Evolutionary conservation across 1,139 yeast species (phyloP), one percentile per base, ranked within the genome.

Genomic region (Hansenula sp.): DNA sequence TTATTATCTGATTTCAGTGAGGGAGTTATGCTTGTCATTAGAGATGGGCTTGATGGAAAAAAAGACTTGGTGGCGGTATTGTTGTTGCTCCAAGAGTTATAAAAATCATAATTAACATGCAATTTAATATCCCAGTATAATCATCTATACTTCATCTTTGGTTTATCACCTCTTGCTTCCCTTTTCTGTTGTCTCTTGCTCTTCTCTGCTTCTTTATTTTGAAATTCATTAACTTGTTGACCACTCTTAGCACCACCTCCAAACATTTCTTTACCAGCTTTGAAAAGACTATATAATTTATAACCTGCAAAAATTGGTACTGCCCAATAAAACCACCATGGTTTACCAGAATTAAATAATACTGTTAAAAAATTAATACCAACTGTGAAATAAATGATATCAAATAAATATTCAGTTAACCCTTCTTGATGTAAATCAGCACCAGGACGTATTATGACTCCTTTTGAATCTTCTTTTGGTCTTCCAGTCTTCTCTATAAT

Each of bases 331-430:
- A 81, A 46, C 60, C 72, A 75, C 88, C 88, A 86, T 10, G 79
- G 76, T 52, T 73, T 71, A 59, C 75, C 77, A 24, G 75, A 58
- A 8, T 88, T 87, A 32, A 77, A 60, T 0, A 78, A 18, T 13
- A 78, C 57, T 63, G 79, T 73, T 39, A 83, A 62, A 0, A 82
- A 41, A 50, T 79, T 80, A 47, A 82, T 68, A 14, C 73, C 54
- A 73, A 86, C 73, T 1, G 95, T 85, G 40, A 84, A 61, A 56
- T 86, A 86, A 42, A 87, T 68, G 19, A 85, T 63, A 57, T 87
- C 96, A 56, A 82, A 82, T 64, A 85, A 64, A 65, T 83, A 85
- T 60, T 87, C 95, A 18, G 81, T 82, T 34, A 87, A 65, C 0
- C 95, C 96, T 4, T 65, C 61, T 45, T 79, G 86, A 36, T 62